phyloP scores from a whole-genome alignment of 306 rosid species.

The Casuarina glauca region DNA sequence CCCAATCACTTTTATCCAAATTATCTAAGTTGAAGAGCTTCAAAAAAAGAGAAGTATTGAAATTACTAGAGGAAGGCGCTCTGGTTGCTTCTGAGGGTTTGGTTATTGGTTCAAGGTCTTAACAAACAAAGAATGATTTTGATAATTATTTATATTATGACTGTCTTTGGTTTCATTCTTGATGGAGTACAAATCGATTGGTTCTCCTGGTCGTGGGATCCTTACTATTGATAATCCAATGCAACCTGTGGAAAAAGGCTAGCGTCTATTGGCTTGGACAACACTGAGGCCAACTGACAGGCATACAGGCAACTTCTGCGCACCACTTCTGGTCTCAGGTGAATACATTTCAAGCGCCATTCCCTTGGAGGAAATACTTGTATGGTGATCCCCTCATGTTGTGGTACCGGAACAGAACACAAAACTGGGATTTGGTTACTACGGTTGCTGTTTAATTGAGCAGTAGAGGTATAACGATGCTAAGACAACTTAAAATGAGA shows the following conservation, averaged over 20 bases:
- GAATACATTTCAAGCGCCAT: conserved; percentile 91
- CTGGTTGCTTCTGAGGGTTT: not conserved
- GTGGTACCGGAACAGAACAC: too few species aligned
- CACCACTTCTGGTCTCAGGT: conserved; percentile 91
- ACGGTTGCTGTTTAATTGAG: too few species aligned
- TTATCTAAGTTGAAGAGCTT: not conserved
- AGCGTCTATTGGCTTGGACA: conserved; percentile 92
- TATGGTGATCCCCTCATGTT: too few species aligned
- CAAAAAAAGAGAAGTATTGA: not conserved
- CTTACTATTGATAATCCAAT: conserved; percentile 95
- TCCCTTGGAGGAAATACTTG: conserved; percentile 86
- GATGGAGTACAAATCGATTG: conserved; percentile 71
- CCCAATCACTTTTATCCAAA: not conserved
- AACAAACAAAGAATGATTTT: not conserved
- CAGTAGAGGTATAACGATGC: too few species aligned
- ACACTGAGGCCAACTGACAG: conserved; percentile 78
- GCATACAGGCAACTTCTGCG: conserved; percentile 89
- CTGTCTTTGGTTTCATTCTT: conserved; percentile 1
- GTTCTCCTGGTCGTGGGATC: conserved; percentile 95
- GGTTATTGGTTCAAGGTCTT: not conserved
- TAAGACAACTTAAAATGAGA: too few species aligned
- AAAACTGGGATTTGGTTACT: too few species aligned
- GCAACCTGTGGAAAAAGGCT: conserved; percentile 94
- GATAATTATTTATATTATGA: not conserved
- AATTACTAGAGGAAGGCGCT: not conserved